A percentile compares a stretch with the other conserved stretches of the same genome.
phyloP scores from a whole-genome alignment of 768 basidiomycete species.

The Dacryopinax spathularia region DNA sequence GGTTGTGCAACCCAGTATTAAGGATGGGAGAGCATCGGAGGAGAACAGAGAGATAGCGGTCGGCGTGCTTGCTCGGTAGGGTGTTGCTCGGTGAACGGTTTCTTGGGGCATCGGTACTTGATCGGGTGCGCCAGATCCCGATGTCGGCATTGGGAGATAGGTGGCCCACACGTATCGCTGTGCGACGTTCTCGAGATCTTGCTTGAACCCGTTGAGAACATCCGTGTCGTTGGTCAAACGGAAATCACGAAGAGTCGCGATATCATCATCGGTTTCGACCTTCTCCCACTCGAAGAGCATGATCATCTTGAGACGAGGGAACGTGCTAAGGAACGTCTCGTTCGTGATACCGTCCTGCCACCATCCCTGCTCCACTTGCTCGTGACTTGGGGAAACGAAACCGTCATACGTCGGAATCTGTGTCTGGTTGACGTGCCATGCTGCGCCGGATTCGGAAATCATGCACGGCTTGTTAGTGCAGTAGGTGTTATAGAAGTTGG shows the following conservation, averaged over 20 bases:
- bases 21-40: neutral
- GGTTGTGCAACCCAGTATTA: neutral
- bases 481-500: neutral
- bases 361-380: constrained; percentile 1
- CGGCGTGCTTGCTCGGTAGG: neutral
- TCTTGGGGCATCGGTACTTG: constrained; percentile 1
- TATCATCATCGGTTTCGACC: constrained; percentile 13
- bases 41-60: neutral
- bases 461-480: neutral
- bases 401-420: neutral
- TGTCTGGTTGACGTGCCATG: constrained; percentile 1
- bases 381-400: constrained; percentile 5
- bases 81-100: neutral
- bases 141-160: constrained; percentile 10
- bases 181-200: constrained; percentile 12
- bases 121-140: constrained; percentile 8
- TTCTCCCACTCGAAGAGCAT: constrained; percentile 23
- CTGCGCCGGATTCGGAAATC: neutral
- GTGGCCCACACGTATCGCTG: constrained; percentile 15
- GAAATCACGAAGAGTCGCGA: constrained; percentile 10
- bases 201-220: constrained; percentile 11
- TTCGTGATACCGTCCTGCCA: constrained; percentile 16
- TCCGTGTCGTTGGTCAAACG: constrained; percentile 15
- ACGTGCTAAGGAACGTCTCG: constrained; percentile 12
- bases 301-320: constrained; percentile 19